Evolutionary conservation across 768 basidiomycete genomes (phyloP).

Genomic region (Mycena pura): DNA sequence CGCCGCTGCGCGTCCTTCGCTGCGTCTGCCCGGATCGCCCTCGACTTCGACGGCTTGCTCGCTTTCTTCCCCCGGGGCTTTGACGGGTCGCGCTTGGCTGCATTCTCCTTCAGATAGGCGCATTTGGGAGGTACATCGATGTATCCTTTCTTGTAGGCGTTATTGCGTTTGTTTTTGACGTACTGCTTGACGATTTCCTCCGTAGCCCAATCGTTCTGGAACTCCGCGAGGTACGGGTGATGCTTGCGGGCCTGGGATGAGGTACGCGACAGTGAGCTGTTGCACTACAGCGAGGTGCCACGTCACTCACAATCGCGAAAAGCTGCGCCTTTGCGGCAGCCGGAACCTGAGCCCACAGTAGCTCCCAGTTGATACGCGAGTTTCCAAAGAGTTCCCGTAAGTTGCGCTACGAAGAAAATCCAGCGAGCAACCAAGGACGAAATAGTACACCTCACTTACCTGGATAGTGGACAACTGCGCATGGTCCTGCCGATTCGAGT

Average conservation of each 20-base stretch:
- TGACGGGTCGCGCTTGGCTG: slow-evolving; percentile 19
- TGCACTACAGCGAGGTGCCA: too few relatives aligned
- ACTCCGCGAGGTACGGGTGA: background rate
- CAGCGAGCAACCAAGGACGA: background rate
- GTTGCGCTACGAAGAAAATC: slow-evolving; percentile 5
- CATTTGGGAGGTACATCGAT: slow-evolving; percentile 24
- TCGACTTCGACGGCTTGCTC: background rate
- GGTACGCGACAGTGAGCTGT: background rate
- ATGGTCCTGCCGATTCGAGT: background rate
- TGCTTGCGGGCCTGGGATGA: background rate
- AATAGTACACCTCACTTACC: background rate
- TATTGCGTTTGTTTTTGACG: slow-evolving; percentile 25
- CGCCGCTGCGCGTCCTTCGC: too few relatives aligned
- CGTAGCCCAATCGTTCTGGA: slow-evolving; percentile 33
- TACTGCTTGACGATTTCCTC: slow-evolving; percentile 30
- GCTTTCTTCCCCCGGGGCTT: background rate
- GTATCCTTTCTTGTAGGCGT: slow-evolving; percentile 19
- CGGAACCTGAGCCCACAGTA: slow-evolving; percentile 8
- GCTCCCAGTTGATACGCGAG: slow-evolving; percentile 21
- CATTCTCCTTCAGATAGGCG: slow-evolving; percentile 28
- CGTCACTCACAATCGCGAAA: slow-evolving; percentile 5
- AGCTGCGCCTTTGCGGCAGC: slow-evolving; percentile 14
- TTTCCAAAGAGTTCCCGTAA: slow-evolving; percentile 16
- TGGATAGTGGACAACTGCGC: background rate
- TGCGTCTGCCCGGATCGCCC: background rate